Evolutionary conservation across 768 basidiomycete genomes (phyloP).

Genomic region (Boletus barrowsii): DNA sequence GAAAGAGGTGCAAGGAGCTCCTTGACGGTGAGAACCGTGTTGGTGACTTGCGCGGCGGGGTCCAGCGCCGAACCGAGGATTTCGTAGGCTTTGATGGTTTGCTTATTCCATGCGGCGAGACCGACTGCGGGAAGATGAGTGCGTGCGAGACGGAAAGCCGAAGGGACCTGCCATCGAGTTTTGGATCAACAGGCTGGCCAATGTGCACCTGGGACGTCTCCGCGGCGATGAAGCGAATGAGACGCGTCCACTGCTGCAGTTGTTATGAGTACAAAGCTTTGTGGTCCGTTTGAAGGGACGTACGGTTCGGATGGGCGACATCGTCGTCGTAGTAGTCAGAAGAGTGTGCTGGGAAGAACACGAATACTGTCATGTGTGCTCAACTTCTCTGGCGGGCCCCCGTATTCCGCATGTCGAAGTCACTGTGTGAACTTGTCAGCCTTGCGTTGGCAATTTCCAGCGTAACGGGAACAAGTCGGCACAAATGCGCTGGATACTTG

Average conservation of each 20-base stretch:
- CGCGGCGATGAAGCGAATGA: conserved; percentile 76
- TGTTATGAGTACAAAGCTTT: background rate
- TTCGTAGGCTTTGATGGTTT: conserved; percentile 64
- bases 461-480: too few relatives aligned
- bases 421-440: too few relatives aligned
- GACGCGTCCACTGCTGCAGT: conserved; percentile 57
- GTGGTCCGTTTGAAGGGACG: conserved; percentile 8
- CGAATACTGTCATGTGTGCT: background rate
- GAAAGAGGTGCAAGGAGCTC: conserved; percentile 68
- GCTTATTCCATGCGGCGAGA: conserved; percentile 47
- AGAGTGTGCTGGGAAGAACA: background rate
- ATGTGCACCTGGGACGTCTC: conserved; percentile 75
- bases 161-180: conserved; percentile 53
- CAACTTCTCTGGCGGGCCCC: background rate
- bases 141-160: background rate
- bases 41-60: conserved; percentile 60
- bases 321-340: conserved; percentile 26
- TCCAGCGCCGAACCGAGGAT: conserved; percentile 70
- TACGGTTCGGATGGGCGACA: conserved; percentile 62
- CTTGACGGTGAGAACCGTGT: conserved; percentile 64
- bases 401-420: too few relatives aligned
- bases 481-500: too few relatives aligned
- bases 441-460: too few relatives aligned
- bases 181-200: conserved; percentile 69
- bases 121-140: conserved; percentile 48